Evolutionary conservation across 2,329 filamentous ascomycete genomes (phyloP).

Genomic region (Emydomyces testavorans): DNA sequence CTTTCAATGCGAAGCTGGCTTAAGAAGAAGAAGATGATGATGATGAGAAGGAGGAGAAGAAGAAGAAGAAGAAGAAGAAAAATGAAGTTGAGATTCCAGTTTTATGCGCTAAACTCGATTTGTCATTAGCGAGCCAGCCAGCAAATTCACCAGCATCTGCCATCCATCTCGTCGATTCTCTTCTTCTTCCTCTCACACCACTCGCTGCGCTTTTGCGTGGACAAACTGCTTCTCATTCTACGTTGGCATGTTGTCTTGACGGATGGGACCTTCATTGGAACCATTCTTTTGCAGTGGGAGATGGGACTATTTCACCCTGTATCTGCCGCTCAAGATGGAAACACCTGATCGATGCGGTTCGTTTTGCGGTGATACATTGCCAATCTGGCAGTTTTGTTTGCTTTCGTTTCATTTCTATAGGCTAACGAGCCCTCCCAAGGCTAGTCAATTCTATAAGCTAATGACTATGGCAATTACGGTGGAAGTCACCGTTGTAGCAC

Average conservation of each 20-base stretch:
- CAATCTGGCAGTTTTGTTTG: neutral
- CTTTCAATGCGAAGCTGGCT: too few species aligned
- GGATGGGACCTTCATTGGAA: conserved; percentile 44
- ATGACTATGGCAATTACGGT: too few species aligned
- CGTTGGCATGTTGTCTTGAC: conserved; percentile 23
- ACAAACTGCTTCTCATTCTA: conserved; percentile 26
- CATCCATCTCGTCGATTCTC: too few species aligned
- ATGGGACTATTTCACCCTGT: conserved; percentile 56
- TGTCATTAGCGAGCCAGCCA: too few species aligned
- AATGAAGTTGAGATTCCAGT: conserved; percentile 3
- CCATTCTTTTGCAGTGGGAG: conserved; percentile 49
- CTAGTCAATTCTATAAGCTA: too few species aligned
- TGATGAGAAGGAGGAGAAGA: neutral
- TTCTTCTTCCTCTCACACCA: conserved; percentile 24
- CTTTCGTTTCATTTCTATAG: neutral
- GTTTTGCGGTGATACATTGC: conserved; percentile 61
- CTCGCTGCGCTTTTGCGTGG: conserved; percentile 34
- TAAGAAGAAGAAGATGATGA: too few species aligned
- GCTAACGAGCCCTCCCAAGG: neutral
- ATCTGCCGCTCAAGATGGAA: conserved; percentile 73
- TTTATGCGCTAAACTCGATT: conserved; percentile 3
- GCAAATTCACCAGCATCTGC: too few species aligned
- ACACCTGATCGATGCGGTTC: conserved; percentile 67
- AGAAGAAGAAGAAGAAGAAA: conserved; percentile 6
- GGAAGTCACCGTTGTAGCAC: too few species aligned